phyloP scores from a whole-genome alignment of 306 rosid genomes.

The Benincasa hispida region DNA sequence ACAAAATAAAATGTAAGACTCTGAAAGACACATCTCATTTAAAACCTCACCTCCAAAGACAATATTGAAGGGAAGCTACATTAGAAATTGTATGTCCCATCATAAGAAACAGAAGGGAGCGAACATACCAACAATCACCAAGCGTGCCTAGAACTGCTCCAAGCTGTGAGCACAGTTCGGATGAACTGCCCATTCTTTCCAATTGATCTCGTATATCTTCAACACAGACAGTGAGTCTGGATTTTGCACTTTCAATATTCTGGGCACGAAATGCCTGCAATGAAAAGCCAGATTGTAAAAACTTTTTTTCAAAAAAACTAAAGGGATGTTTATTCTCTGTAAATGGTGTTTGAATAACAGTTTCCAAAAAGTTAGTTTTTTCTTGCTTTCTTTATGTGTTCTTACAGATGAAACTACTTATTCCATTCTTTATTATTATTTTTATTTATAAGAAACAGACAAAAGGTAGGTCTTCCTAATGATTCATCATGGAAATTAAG shows the following conservation, averaged over 20 bases:
- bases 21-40: neutral
- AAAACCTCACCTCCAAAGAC: neutral
- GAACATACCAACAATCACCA: slow-evolving; percentile 90
- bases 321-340: neutral
- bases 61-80: neutral
- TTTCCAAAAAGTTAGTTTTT: neutral
- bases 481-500: neutral
- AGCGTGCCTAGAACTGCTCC: slow-evolving; percentile 99
- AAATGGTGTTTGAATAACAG: neutral
- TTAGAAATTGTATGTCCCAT: neutral
- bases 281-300: neutral
- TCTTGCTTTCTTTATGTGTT: neutral
- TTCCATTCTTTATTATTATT: neutral
- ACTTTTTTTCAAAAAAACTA: neutral
- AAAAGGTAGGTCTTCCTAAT: neutral
- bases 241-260: slow-evolving; percentile 84
- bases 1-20: neutral
- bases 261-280: slow-evolving; percentile 87
- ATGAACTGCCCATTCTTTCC: slow-evolving; percentile 54
- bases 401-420: neutral
- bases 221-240: slow-evolving; percentile 78
- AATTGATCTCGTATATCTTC: slow-evolving; percentile 68
- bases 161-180: slow-evolving; percentile 90
- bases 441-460: neutral
- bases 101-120: neutral